phyloP scores from a whole-genome alignment of 768 basidiomycete genomes.

The Psilocybe azurescens region DNA sequence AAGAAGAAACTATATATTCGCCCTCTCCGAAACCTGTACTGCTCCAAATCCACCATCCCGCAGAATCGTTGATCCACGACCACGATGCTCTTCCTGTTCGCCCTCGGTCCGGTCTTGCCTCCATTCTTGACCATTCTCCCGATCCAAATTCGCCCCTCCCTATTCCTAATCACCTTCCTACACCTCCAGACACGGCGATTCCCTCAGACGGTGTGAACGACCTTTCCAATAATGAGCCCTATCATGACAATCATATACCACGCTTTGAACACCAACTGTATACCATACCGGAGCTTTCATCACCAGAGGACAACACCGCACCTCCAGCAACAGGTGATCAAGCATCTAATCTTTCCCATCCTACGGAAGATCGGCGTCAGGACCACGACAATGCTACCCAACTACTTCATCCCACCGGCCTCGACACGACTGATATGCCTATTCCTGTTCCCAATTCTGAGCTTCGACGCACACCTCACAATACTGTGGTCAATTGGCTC shows the following conservation, averaged over 20 bases:
- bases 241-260: slow-evolving; percentile 22
- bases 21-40: slow-evolving; percentile 37
- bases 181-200: slow-evolving; percentile 41
- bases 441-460: slow-evolving; percentile 27
- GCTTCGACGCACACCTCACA: slow-evolving; percentile 17
- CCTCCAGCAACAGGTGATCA: slow-evolving; percentile 13
- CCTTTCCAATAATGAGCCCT: slow-evolving; percentile 21
- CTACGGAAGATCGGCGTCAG: not conserved
- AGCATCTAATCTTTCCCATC: not conserved
- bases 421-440: slow-evolving; percentile 17
- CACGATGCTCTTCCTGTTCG: slow-evolving; percentile 30
- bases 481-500: slow-evolving; percentile 22
- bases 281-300: slow-evolving; percentile 36
- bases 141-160: slow-evolving; percentile 32
- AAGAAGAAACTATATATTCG: slow-evolving; percentile 32
- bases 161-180: slow-evolving; percentile 36
- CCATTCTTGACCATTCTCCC: slow-evolving; percentile 32
- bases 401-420: not conserved
- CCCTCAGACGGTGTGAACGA: slow-evolving; percentile 33
- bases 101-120: slow-evolving; percentile 35
- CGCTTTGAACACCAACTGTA: slow-evolving; percentile 31
- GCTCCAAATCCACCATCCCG: slow-evolving; percentile 24
- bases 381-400: not conserved
- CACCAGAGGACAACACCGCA: slow-evolving; percentile 25
- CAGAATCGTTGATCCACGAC: slow-evolving; percentile 15